Evolutionary conservation across 2,329 filamentous ascomycete species (phyloP), one percentile per base, ranked within the genome.

Genomic region (Aspergillus sp.): DNA sequence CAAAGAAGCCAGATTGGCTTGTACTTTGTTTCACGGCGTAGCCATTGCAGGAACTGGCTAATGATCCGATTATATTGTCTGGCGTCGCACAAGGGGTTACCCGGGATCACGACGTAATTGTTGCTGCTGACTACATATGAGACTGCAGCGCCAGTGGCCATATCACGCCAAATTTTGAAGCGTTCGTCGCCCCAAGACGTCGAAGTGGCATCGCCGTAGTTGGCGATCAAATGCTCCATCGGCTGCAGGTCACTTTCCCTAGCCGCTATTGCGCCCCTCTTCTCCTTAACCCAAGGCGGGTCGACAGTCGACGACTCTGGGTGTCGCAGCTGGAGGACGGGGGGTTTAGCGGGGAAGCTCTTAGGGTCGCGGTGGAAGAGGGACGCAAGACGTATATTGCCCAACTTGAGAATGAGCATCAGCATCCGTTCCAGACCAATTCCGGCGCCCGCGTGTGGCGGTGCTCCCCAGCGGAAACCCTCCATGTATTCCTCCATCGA

Each of bases 161-260:
- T 77, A 70, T 96, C 91, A 31, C 93, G 87, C 91, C 91, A 97
- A 57, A 96, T 87, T 69, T 90, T 83, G 73, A 93, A 96, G 6
- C 91, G 87, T 6, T 92, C 90, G 72, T 97, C 93, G 7, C 95
- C 84, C 91, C 92, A 97, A 0, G 91, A 95, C 0, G 93, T 97
- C 69, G 96, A 96, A 49, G 91, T 92, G 2, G 93, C 91, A 74
- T 97, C 93, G 61, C 93, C 93, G 66, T 97, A 97, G 74, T 97
- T 97, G 70, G 91, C 91, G 72, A 97, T 92, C 43, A 97, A 86
- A 70, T 96, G 89, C 71, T 93, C 90, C 5, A 97, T 73, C 0
- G 90, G 82, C 52, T 92, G 92, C 54, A 89, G 79, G 50, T 87
- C 81, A 7, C 80, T 77, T 52, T 76, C 71, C 56, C 75, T 80